A percentile compares a stretch with the other conserved stretches of the same genome.
Conservation (phyloP, 2,329 filamentous ascomycete genomes). For the Diaporthe sp. region DNA sequence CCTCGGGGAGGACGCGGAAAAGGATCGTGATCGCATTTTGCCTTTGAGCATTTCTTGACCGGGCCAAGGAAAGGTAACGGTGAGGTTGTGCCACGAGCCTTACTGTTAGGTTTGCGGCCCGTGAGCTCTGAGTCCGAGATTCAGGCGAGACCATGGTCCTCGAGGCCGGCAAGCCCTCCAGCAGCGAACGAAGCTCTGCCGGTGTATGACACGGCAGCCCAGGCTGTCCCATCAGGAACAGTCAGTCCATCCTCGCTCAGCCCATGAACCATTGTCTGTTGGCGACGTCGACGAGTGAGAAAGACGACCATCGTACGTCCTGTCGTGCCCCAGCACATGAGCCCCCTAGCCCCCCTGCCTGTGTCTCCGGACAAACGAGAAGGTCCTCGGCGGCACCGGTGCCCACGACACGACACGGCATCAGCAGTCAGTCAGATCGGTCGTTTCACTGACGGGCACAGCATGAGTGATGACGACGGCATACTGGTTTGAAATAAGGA, state of each 20-base stretch:
- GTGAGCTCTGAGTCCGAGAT: not conserved
- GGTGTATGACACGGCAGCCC: not conserved
- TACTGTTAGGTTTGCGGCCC: no score
- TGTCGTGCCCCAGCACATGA: not conserved
- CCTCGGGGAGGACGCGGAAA: not conserved
- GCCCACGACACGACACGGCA: not conserved
- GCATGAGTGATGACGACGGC: not conserved
- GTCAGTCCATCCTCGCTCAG: not conserved
- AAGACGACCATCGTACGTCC: not conserved
- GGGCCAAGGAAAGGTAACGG: not conserved
- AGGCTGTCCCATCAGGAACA: not conserved
- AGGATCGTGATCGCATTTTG: not conserved
- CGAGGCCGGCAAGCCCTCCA: not conserved
- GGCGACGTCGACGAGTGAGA: not conserved
- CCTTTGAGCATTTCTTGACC: not conserved
- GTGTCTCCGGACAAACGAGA: slow-evolving; percentile 10
- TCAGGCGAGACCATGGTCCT: not conserved
- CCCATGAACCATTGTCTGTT: not conserved
- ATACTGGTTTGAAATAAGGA: not conserved
- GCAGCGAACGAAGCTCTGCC: no score
- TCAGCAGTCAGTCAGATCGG: not conserved
- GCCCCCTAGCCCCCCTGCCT: not conserved
- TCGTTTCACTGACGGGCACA: not conserved
- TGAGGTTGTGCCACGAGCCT: not conserved
- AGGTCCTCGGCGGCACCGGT: not conserved